Base-by-base conservation (phyloP, 192 early-diverging fungal genomes). In the Gaertneriomyces sp. region DNA sequence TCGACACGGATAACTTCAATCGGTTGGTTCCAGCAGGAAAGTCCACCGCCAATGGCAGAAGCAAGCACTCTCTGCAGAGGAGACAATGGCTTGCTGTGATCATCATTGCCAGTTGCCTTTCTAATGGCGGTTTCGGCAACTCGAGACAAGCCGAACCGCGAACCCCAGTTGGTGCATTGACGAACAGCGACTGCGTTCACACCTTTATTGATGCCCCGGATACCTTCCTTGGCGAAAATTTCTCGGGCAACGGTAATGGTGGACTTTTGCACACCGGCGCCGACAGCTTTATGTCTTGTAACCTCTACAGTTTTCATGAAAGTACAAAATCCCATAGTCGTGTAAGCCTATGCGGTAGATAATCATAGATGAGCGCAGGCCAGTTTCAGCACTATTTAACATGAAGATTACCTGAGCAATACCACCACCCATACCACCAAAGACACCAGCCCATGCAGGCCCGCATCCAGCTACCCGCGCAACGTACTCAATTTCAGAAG, bases 301-400 rank as follows among this genome's bases (percentile, higher is more conserved):
- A 98, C 95, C 68, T 98, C 96, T 45, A 81, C 82, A 4, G 96
- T 97, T 83, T 76, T 82, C 96, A 98, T 96, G 77, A 96, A 96
- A 0, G 96, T 98, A 76, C 95, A 97, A 79, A 97, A 97, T n/a
- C 96, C 96, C 96, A 98, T 98, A 19, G 96, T 98, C 49, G 94
- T 89, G 81, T 97, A 98, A 0, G 95, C 93, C 66, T 77, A 54
- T 12, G 42, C 20, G 44, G 64, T 56, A 67, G 39, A 60, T 33
- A 33, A 1, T 33, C 25, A 33, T 33, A 33, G 25, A 33, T 33
- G 25, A 33, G 25, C 2, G 25, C 25, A 33, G 1, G 25, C 25
- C 25, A 1, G 25, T 2, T 33, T 33, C 25, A 33, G 25, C 25
- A 33, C 25, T 33, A 1, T 33, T 0, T 1, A 33, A 2, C 25